Conservation (phyloP, 805 yeast species). For the Nakazawaea sp. region DNA sequence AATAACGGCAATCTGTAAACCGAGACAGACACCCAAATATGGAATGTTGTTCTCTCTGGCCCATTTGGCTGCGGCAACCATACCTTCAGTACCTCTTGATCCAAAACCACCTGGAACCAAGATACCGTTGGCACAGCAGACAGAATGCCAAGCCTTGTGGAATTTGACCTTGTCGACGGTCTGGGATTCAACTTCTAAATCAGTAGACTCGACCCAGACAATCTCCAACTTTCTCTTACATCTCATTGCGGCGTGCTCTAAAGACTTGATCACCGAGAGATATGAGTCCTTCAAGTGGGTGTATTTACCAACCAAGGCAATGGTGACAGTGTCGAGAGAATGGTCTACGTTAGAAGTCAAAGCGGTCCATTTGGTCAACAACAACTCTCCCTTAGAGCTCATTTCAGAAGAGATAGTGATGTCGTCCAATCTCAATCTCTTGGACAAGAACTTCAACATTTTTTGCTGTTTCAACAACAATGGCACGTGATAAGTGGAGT, state of each 20-base stretch:
- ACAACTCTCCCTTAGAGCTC: constrained; percentile 53
- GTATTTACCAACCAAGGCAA: constrained; percentile 97
- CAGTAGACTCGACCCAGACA: constrained; percentile 93
- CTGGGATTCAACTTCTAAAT: constrained; percentile 72
- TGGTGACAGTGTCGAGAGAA: constrained; percentile 80
- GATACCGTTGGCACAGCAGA: constrained; percentile 93
- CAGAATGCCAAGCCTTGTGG: constrained; percentile 92
- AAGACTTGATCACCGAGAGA: constrained; percentile 87
- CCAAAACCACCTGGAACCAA: constrained; percentile 99
- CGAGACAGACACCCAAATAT: constrained; percentile 93
- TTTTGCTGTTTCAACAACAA: constrained; percentile 82
- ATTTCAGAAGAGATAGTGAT: constrained; percentile 43
- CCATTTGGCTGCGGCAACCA: constrained; percentile 95
- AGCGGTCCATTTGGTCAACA: constrained; percentile 72
- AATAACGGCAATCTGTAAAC: constrained; percentile 94
- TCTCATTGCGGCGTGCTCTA: constrained; percentile 93
- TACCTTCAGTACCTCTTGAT: constrained; percentile 94
- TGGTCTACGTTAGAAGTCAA: constrained; percentile 78
- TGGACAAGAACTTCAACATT: constrained; percentile 63
- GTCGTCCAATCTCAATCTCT: constrained; percentile 56
- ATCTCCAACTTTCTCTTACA: constrained; percentile 79
- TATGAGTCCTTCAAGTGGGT: constrained; percentile 93
- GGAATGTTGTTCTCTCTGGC: constrained; percentile 97
- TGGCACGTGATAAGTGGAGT: constrained; percentile 97
- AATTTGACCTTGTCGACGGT: constrained; percentile 61